Percentiles rank a stretch among this genome's conserved stretches.
phyloP scores from a whole-genome alignment of 441 rosid genomes.

The Erodium texanum region DNA sequence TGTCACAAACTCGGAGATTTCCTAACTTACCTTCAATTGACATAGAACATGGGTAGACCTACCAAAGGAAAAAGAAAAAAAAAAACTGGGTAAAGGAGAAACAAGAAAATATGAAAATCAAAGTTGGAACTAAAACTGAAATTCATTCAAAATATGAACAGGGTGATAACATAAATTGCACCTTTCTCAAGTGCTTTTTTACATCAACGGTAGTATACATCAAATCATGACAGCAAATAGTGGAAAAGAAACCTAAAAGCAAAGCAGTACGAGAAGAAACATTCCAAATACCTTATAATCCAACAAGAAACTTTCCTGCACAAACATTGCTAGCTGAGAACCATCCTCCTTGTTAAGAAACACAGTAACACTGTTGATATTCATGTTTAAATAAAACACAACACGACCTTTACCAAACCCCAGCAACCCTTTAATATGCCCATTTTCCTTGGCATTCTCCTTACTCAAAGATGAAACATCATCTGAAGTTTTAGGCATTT shows the following conservation, averaged over 20 bases:
- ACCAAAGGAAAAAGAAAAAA: slow-evolving; percentile 14
- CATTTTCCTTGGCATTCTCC: slow-evolving; percentile 61
- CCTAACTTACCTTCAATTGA: slow-evolving; percentile 91
- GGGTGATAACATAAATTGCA: neutral
- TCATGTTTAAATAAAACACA: slow-evolving; percentile 80
- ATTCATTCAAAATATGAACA: neutral
- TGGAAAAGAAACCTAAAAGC: slow-evolving; percentile 15
- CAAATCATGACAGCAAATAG: slow-evolving; percentile 5
- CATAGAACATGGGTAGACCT: slow-evolving; percentile 91
- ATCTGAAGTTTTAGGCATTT: slow-evolving; percentile 29
- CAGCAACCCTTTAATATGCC: slow-evolving; percentile 76
- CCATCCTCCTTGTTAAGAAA: slow-evolving; percentile 96
- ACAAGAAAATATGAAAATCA: slow-evolving; percentile 9
- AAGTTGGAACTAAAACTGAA: slow-evolving; percentile 8
- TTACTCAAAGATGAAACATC: slow-evolving; percentile 40
- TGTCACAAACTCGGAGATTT: slow-evolving; percentile 89
- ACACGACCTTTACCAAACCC: slow-evolving; percentile 97
- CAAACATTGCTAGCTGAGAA: slow-evolving; percentile 91
- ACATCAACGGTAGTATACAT: neutral
- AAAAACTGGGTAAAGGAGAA: slow-evolving; percentile 15
- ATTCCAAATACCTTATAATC: slow-evolving; percentile 65
- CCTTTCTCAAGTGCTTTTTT: neutral
- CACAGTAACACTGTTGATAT: slow-evolving; percentile 79
- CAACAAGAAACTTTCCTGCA: slow-evolving; percentile 84
- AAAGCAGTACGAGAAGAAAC: slow-evolving; percentile 7